phyloP scores from a whole-genome alignment of 1,284 basidiomycete genomes.

The Blastosporella zonata region DNA sequence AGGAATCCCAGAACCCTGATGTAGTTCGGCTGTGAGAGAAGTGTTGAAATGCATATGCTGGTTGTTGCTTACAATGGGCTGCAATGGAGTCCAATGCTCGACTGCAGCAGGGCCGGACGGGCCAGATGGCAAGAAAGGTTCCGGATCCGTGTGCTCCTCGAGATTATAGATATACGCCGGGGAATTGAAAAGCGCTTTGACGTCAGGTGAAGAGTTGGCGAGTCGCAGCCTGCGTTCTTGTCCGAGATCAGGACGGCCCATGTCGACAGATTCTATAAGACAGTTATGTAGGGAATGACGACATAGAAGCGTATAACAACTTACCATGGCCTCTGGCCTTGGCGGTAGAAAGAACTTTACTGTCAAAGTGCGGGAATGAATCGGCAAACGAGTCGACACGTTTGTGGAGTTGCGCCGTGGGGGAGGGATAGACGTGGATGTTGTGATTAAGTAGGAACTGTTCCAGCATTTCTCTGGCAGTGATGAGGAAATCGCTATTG shows the following conservation, averaged over 20 bases:
- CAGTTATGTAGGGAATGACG: slow-evolving; percentile 9
- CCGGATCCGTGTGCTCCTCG: slow-evolving; percentile 65
- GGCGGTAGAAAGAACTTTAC: slow-evolving; percentile 84
- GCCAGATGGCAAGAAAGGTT: slow-evolving; percentile 41
- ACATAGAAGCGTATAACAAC: slow-evolving; percentile 23
- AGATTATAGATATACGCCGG: slow-evolving; percentile 74
- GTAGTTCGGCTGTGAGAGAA: slow-evolving; percentile 14
- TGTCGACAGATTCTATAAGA: slow-evolving; percentile 66
- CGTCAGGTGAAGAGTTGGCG: slow-evolving; percentile 88
- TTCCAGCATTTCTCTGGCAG: slow-evolving; percentile 90
- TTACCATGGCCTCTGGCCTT: slow-evolving; percentile 63
- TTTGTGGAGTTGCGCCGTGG: slow-evolving; percentile 70
- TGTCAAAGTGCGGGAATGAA: slow-evolving; percentile 96
- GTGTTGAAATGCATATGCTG: background rate
- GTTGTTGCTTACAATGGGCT: slow-evolving; percentile 59
- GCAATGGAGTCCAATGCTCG: slow-evolving; percentile 75
- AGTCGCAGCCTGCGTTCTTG: slow-evolving; percentile 77
- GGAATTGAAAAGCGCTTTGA: slow-evolving; percentile 91
- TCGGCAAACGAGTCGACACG: slow-evolving; percentile 92
- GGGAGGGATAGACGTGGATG: slow-evolving; percentile 74
- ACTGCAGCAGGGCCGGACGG: slow-evolving; percentile 42
- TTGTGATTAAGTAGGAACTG: slow-evolving; percentile 87
- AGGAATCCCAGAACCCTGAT: slow-evolving; percentile 62
- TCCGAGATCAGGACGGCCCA: slow-evolving; percentile 66
- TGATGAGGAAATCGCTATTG: slow-evolving; percentile 89